phyloP scores from a whole-genome alignment of 169 alveolate species.

The Theileria equi region DNA sequence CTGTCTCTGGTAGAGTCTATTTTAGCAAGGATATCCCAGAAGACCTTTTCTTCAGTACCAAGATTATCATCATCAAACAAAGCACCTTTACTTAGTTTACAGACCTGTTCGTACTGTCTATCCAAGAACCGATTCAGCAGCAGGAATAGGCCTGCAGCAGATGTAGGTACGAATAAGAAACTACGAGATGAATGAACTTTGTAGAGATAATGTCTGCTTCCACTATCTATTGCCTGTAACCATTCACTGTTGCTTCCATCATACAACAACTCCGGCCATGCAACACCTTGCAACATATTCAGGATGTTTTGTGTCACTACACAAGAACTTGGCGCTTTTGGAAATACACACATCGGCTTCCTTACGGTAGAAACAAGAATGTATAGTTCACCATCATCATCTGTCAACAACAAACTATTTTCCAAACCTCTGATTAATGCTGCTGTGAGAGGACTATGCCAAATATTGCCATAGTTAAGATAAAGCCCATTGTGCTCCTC shows the following conservation, averaged over 20 bases:
- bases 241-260: slow-evolving; percentile 56
- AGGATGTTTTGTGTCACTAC: slow-evolving; percentile 17
- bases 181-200: slow-evolving; percentile 60
- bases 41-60: slow-evolving; percentile 37
- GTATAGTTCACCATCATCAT: slow-evolving; percentile 59
- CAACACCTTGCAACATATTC: slow-evolving; percentile 42
- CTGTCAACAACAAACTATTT: slow-evolving; percentile 46
- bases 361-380: slow-evolving; percentile 56
- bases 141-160: slow-evolving; percentile 44
- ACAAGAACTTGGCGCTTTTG: slow-evolving; percentile 26
- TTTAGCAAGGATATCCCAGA: slow-evolving; percentile 53
- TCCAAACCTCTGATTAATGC: slow-evolving; percentile 59
- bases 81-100: slow-evolving; percentile 43
- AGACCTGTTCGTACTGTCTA: slow-evolving; percentile 65
- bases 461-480: slow-evolving; percentile 55
- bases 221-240: slow-evolving; percentile 41
- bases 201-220: slow-evolving; percentile 64
- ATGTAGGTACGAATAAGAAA: slow-evolving; percentile 57
- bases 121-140: slow-evolving; percentile 62
- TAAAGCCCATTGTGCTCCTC: slow-evolving; percentile 62
- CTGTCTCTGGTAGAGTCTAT: slow-evolving; percentile 37
- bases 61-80: slow-evolving; percentile 49
- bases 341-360: slow-evolving; percentile 52
- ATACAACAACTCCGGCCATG: slow-evolving; percentile 61
- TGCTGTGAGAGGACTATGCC: slow-evolving; percentile 58